Evolutionary conservation across 495 filamentous ascomycete genomes (phyloP).

Genomic region (Penicillium argentinense): DNA sequence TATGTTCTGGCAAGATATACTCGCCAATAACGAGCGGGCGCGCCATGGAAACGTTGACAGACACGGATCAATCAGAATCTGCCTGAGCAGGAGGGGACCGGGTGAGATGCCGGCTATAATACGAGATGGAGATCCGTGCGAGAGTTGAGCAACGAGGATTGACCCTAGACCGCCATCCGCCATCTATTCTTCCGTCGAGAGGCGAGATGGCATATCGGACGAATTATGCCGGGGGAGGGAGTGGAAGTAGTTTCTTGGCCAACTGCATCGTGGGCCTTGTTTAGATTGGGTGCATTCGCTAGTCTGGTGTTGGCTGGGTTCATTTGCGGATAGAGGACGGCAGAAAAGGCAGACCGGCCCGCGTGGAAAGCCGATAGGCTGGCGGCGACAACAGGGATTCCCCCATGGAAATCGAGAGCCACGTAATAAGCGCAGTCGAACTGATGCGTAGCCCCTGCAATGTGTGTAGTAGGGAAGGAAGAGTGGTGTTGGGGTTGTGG

Average conservation of each 20-base stretch:
- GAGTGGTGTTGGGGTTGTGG: slow-evolving; percentile 4
- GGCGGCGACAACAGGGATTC: too few relatives aligned
- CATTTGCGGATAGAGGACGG: slow-evolving; percentile 7
- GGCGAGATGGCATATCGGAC: not conserved
- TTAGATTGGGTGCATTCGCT: not conserved
- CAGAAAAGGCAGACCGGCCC: slow-evolving; percentile 10
- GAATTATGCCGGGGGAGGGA: not conserved
- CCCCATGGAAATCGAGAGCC: not conserved
- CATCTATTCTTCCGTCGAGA: not conserved
- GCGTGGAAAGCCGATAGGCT: too few relatives aligned
- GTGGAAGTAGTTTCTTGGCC: not conserved
- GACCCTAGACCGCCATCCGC: too few relatives aligned
- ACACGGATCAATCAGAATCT: too few relatives aligned
- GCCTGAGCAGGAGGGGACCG: not conserved
- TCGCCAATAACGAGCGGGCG: too few relatives aligned
- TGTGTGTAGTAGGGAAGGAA: not conserved
- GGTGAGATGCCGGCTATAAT: not conserved
- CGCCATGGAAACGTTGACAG: too few relatives aligned
- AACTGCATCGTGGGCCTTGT: too few relatives aligned
- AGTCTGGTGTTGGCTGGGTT: not conserved
- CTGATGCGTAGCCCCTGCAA: too few relatives aligned
- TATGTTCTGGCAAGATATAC: not conserved
- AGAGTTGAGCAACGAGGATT: too few relatives aligned
- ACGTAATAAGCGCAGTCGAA: not conserved
- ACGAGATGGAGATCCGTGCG: not conserved